Conservation (phyloP, 176 grass and related monocot species). For the Secale cereale region DNA sequence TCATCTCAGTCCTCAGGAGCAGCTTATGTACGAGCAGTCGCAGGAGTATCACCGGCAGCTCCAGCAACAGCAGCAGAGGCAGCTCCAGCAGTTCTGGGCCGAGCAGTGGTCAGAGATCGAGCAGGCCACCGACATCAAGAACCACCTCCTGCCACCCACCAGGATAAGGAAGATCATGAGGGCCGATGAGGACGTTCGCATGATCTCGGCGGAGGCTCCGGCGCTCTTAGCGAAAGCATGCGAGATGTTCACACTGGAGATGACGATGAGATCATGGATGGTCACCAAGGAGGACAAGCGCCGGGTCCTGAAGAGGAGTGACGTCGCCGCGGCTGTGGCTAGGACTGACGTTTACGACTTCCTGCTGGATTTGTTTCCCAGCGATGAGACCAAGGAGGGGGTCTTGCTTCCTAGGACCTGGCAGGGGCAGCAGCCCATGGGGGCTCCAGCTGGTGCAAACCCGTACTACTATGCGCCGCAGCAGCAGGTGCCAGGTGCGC, state of each 20-base stretch:
- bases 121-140: neutral
- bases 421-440: conserved; percentile 23
- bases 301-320: conserved; percentile 52
- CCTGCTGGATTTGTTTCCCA: conserved; percentile 56
- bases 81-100: conserved; percentile 11
- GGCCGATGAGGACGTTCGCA: conserved; percentile 49
- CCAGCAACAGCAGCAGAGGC: neutral
- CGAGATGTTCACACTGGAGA: conserved; percentile 57
- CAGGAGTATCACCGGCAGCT: neutral
- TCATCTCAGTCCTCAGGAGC: neutral
- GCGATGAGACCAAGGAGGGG: conserved; percentile 47
- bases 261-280: conserved; percentile 67
- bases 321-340: conserved; percentile 44
- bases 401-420: conserved; percentile 31
- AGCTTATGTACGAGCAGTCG: neutral
- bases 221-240: conserved; percentile 56
- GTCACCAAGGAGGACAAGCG: conserved; percentile 63
- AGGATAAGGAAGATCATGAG: conserved; percentile 78
- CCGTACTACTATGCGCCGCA: conserved; percentile 34
- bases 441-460: conserved; percentile 29
- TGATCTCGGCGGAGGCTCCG: conserved; percentile 65
- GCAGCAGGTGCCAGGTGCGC: conserved; percentile 25
- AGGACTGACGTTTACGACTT: conserved; percentile 62
- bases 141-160: neutral
- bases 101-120: neutral